Evolutionary conservation across 345 rosid species (phyloP).

Genomic region (Eucalyptus melliodora): DNA sequence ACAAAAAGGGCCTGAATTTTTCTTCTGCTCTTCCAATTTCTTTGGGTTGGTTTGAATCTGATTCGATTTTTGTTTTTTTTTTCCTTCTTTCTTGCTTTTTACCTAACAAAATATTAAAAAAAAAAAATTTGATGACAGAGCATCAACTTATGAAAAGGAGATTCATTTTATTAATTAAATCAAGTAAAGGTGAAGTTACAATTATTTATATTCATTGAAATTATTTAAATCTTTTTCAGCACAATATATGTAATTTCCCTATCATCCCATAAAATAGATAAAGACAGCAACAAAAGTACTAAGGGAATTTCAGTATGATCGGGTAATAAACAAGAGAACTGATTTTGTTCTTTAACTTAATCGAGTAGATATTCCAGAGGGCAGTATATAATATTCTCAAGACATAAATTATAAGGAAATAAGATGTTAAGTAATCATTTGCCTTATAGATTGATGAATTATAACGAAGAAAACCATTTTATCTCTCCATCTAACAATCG

Average conservation of each 20-base stretch:
- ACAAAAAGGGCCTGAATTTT: not conserved
- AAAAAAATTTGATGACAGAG: not conserved
- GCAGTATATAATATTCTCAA: too few species aligned
- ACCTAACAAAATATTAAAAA: not conserved
- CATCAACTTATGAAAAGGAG: not conserved
- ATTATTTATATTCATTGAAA: not conserved
- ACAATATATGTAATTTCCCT: not conserved
- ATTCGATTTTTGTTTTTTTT: not conserved
- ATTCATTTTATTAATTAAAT: not conserved
- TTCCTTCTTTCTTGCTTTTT: not conserved
- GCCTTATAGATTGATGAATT: not conserved
- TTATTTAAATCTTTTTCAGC: not conserved
- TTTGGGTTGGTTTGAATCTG: not conserved
- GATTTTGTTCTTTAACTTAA: too few species aligned
- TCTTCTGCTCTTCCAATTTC: not conserved
- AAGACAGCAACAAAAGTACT: not conserved
- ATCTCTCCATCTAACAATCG: not conserved
- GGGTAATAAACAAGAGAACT: too few species aligned
- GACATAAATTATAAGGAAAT: not conserved
- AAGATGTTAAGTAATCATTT: not conserved
- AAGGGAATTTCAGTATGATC: not conserved
- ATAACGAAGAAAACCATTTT: not conserved
- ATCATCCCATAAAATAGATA: not conserved
- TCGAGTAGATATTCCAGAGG: too few species aligned
- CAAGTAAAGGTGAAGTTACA: not conserved